Evolutionary conservation across 1,284 basidiomycete genomes (phyloP).

Genomic region (Fomes fomentarius): DNA sequence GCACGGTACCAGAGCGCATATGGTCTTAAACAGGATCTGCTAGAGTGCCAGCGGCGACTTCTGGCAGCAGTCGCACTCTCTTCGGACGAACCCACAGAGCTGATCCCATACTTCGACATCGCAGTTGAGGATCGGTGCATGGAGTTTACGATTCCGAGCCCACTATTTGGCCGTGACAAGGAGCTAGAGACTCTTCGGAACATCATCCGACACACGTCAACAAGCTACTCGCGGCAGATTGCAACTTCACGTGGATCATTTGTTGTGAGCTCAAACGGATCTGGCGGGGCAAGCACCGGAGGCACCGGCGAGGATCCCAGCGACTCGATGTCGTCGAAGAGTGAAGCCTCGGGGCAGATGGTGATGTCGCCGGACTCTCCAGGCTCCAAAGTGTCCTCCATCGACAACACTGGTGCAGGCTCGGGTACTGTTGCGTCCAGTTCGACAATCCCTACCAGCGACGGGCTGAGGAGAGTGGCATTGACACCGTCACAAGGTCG

Average conservation of each 20-base stretch:
- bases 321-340: conserved; percentile 49
- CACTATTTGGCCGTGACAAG: conserved; percentile 69
- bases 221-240: conserved; percentile 60
- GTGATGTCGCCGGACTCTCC: conserved; percentile 23
- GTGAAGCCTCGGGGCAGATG: conserved; percentile 37
- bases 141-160: conserved; percentile 70
- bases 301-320: conserved; percentile 43
- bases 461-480: conserved; percentile 47
- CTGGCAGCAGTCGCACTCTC: conserved; percentile 58
- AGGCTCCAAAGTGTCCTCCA: conserved; percentile 23
- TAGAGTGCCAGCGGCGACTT: conserved; percentile 66
- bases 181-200: conserved; percentile 67
- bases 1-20: conserved; percentile 69
- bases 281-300: conserved; percentile 36
- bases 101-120: conserved; percentile 70
- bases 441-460: conserved; percentile 38
- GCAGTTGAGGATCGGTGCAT: conserved; percentile 63
- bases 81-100: conserved; percentile 62
- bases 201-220: conserved; percentile 65
- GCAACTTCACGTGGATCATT: conserved; percentile 46
- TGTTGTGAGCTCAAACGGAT: conserved; percentile 40
- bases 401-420: conserved; percentile 18
- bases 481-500: conserved; percentile 43
- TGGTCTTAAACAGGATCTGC: conserved; percentile 64
- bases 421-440: conserved; percentile 33